Evolutionary conservation across 192 early-diverging fungal genomes (phyloP), one percentile per base, ranked within the genome.

Genomic region (Paraglomus brasilianum): DNA sequence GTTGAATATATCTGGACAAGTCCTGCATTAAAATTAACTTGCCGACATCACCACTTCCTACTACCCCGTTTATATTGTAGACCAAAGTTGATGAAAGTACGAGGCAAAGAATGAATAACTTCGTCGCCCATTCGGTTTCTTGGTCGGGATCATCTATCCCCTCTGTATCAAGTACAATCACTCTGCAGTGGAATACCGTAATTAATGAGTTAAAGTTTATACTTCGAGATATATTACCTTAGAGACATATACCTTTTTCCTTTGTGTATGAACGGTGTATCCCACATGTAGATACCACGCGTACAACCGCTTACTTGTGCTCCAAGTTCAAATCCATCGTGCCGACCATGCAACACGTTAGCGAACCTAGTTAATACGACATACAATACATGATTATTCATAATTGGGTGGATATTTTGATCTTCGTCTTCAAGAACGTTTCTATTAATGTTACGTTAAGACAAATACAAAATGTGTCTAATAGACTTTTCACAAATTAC

Each of bases 221-320:
- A 30, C 30, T 30, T 3, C 1, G 30, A 30, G 30, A 30, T 2
- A 30, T 30, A 30, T 30, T 30, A 30, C 3, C 30, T 2, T 2
- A 30, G 30, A 30, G 30, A 30, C 30, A 30, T 30, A 30, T 30
- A 30, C 30, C 30, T 10, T 40, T 56, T 69, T 56, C 66, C 66
- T 7, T 69, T 8, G 42, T 51, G 22, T 15, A 42, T 6, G 19
- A 69, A 69, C 10, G 66, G 50, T 30, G 36, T 55, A 56, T 46
- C 36, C 66, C 66, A 69, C 66, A 69, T 69, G 36, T 69, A 15
- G 8, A 69, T 69, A 44, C 66, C 66, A 10, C 41, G 36, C 9
- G 66, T 69, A 19, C 66, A 69, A 5, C 50, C 38, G 36, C 44
- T 8, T 5, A 69, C 66, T 44, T 53, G 24, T 21, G 66, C 30